Conservation (phyloP, 805 yeast genomes). For the Danielozyma ontarioensis region DNA sequence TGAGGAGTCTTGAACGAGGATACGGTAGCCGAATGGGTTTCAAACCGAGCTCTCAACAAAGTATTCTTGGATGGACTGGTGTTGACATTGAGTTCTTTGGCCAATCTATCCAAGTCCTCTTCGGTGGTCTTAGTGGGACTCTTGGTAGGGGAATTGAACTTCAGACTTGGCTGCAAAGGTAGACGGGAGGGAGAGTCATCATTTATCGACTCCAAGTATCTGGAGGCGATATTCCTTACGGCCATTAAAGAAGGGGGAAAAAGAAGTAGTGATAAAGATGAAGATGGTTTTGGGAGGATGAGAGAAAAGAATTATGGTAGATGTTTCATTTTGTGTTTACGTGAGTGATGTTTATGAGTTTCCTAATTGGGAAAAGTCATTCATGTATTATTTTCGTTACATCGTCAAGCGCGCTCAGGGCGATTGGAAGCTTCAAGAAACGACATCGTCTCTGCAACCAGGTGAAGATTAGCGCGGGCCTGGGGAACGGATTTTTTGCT, state of each 20-base stretch:
- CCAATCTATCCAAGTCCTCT: conserved; percentile 35
- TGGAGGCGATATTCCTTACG: conserved; percentile 24
- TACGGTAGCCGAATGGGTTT: conserved; percentile 38
- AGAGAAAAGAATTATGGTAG: background rate
- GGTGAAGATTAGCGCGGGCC: conserved; percentile 28
- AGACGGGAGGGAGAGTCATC: conserved; percentile 18
- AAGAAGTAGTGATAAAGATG: too few relatives aligned
- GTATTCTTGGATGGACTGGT: conserved; percentile 18
- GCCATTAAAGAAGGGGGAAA: too few relatives aligned
- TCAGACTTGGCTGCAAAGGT: conserved; percentile 28
- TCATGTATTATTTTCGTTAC: background rate
- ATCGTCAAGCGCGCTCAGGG: background rate
- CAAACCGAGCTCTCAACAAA: conserved; percentile 27
- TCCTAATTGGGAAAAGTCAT: background rate
- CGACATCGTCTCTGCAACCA: conserved; percentile 24
- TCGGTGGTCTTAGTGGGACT: conserved; percentile 7
- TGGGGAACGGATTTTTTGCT: conserved; percentile 33
- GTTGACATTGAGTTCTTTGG: conserved; percentile 27
- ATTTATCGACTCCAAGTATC: conserved; percentile 31
- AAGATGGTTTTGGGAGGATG: background rate
- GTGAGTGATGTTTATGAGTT: background rate
- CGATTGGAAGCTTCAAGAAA: conserved; percentile 16
- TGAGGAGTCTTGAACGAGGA: conserved; percentile 35
- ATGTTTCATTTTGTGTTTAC: background rate
- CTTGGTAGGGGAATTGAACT: conserved; percentile 15